Conservation (phyloP, 2,329 filamentous ascomycete genomes). For the Colletotrichum costaricense region DNA sequence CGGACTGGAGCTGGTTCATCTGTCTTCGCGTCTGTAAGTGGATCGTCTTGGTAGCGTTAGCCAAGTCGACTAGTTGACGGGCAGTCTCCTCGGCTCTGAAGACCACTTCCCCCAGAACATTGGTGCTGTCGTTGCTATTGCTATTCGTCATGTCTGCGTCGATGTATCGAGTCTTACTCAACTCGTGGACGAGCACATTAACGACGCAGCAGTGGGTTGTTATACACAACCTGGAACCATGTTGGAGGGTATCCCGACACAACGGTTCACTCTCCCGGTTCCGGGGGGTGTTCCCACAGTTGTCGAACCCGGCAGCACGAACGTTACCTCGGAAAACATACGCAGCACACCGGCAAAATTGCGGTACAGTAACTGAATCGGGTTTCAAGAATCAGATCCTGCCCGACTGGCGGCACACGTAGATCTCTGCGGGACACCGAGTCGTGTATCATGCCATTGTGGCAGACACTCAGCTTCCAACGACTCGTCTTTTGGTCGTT, state of each 20-base stretch:
- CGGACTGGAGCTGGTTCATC: neutral
- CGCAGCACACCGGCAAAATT: neutral
- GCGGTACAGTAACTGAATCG: neutral
- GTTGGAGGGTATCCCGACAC: neutral
- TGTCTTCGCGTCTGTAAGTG: neutral
- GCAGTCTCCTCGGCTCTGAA: neutral
- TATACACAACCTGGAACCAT: neutral
- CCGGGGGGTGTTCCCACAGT: neutral
- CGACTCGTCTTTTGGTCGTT: too few species aligned
- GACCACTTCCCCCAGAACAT: neutral
- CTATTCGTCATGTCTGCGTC: neutral
- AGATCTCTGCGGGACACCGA: neutral
- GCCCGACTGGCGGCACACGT: neutral
- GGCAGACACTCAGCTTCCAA: neutral
- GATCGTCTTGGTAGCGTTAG: neutral
- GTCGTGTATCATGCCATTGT: neutral
- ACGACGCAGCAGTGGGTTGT: neutral
- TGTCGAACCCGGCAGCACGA: neutral
- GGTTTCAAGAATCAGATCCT: neutral
- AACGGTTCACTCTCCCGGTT: neutral
- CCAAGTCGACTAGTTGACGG: neutral
- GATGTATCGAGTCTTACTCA: neutral
- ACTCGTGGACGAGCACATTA: neutral
- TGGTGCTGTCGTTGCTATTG: neutral
- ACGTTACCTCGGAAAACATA: neutral